Evolutionary conservation across 192 early-diverging fungal genomes (phyloP).

Genomic region (Martensiomyces pterosporus): DNA sequence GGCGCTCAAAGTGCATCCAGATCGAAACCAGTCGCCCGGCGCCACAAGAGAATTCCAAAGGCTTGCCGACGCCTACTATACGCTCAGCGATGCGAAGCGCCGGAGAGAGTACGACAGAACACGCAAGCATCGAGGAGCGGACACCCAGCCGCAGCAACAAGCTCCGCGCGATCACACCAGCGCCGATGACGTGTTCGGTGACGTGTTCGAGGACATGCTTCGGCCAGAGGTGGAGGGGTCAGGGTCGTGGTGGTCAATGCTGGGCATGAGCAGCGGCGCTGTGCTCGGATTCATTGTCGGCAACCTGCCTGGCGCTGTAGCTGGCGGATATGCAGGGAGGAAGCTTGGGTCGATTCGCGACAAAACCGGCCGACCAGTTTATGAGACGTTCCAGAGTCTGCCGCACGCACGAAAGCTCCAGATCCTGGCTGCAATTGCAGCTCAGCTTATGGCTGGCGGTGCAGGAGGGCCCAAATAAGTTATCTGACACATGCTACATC

Average conservation of each 20-base stretch:
- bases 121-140: no score
- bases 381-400: conserved; percentile 55
- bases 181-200: conserved; percentile 64
- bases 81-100: conserved; percentile 53
- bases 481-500: no score
- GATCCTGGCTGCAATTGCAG: conserved; percentile 48
- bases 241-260: conserved; percentile 54
- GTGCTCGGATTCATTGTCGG: conserved; percentile 68
- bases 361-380: conserved; percentile 58
- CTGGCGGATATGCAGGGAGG: conserved; percentile 57
- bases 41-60: conserved; percentile 66
- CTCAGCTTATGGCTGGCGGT: conserved; percentile 41
- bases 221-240: conserved; percentile 54
- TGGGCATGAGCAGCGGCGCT: conserved; percentile 63
- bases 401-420: conserved; percentile 56
- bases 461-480: conserved; percentile 6
- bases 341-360: conserved; percentile 64
- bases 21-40: conserved; percentile 55
- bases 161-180: conserved; percentile 9
- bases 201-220: conserved; percentile 80
- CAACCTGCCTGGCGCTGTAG: conserved; percentile 60
- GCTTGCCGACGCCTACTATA: conserved; percentile 77
- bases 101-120: conserved; percentile 53
- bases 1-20: conserved; percentile 67
- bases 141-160: no score